Evolutionary conservation across 441 rosid genomes (phyloP).

Genomic region (Daphne laureola): DNA sequence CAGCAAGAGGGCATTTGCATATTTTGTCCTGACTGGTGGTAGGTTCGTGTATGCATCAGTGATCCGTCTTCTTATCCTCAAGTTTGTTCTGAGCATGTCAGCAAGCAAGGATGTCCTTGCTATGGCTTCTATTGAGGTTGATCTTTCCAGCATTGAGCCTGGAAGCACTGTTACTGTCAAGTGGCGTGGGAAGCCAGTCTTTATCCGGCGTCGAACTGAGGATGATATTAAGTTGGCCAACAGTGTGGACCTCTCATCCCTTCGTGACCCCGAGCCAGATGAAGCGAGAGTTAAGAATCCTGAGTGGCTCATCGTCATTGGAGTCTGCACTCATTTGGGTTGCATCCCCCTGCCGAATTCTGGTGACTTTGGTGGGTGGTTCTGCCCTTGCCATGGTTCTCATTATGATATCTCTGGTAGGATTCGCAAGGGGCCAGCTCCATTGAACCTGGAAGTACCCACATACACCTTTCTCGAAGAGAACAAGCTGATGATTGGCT

Average conservation of each 20-base stretch:
- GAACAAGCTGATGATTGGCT: conserved; percentile 38
- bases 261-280: conserved; percentile 43
- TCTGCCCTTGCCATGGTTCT: conserved; percentile 52
- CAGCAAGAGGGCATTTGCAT: conserved; percentile 50
- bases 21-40: conserved; percentile 44
- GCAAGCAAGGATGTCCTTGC: conserved; percentile 52
- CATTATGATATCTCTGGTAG: conserved; percentile 49
- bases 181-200: conserved; percentile 54
- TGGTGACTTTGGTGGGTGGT: conserved; percentile 57
- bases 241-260: conserved; percentile 35
- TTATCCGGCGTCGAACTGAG: conserved; percentile 41
- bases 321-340: conserved; percentile 48
- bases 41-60: conserved; percentile 43
- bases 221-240: conserved; percentile 44
- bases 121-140: conserved; percentile 44
- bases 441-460: conserved; percentile 52
- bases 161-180: conserved; percentile 44
- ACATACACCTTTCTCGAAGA: conserved; percentile 42
- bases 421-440: conserved; percentile 52
- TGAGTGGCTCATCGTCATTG: conserved; percentile 41
- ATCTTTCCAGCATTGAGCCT: conserved; percentile 41
- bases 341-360: conserved; percentile 53
- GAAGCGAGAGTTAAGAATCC: conserved; percentile 40
- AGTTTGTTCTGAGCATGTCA: conserved; percentile 50
- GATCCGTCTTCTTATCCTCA: conserved; percentile 40